Evolutionary conservation across 371 early-diverging fungal genomes (phyloP).

Genomic region (Saksenaea oblongispora): DNA sequence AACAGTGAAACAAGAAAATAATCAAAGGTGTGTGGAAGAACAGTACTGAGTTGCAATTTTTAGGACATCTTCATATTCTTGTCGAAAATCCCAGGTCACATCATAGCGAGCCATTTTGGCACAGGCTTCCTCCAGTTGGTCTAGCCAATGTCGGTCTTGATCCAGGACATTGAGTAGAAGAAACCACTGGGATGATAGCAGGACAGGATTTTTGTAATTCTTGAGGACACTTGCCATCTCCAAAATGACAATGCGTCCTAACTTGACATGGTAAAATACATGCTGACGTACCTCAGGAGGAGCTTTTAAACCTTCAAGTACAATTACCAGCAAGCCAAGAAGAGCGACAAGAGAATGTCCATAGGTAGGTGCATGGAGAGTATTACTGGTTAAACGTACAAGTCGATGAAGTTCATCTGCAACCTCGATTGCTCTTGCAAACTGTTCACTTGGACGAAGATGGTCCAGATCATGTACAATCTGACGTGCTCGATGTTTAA

Average conservation of each 20-base stretch:
- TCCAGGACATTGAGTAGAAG: neutral
- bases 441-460: slow-evolving; percentile 36
- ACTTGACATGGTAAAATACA: slow-evolving; percentile 36
- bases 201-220: neutral
- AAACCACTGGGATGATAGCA: neutral
- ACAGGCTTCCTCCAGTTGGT: slow-evolving; percentile 24
- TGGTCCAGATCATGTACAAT: slow-evolving; percentile 30
- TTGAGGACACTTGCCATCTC: slow-evolving; percentile 38
- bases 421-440: slow-evolving; percentile 27
- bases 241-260: slow-evolving; percentile 36
- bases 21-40: neutral
- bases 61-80: slow-evolving; percentile 39
- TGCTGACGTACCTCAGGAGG: slow-evolving; percentile 43
- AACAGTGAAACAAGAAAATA: neutral
- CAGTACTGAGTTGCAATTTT: slow-evolving; percentile 30
- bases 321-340: slow-evolving; percentile 27
- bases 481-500: slow-evolving; percentile 19
- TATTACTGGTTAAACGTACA: slow-evolving; percentile 16
- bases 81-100: slow-evolving; percentile 42
- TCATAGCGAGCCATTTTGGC: slow-evolving; percentile 31
- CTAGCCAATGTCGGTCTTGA: slow-evolving; percentile 21
- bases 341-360: slow-evolving; percentile 18
- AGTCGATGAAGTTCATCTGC: slow-evolving; percentile 25
- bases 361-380: slow-evolving; percentile 13
- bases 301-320: slow-evolving; percentile 29